Conservation (phyloP, 2,329 filamentous ascomycete species). For the Sclerotinia trifoliorum region DNA sequence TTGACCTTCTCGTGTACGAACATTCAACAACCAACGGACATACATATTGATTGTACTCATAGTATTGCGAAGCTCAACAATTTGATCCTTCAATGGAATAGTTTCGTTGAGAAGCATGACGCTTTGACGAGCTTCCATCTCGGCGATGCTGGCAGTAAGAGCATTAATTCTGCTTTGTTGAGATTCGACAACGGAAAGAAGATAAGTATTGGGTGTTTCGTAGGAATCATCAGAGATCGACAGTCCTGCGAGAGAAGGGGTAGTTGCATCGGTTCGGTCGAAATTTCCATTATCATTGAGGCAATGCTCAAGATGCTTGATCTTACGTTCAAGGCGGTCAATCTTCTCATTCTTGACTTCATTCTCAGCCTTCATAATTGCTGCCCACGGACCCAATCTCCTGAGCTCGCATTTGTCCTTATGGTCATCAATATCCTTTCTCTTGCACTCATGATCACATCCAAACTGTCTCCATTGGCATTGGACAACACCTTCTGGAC, state of each 20-base stretch:
- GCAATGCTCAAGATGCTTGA: slow-evolving; percentile 45
- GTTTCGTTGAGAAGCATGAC: slow-evolving; percentile 62
- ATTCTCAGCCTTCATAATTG: slow-evolving; percentile 48
- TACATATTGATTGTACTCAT: slow-evolving; percentile 41
- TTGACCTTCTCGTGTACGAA: slow-evolving; percentile 38
- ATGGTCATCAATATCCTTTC: slow-evolving; percentile 48
- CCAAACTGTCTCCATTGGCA: slow-evolving; percentile 53
- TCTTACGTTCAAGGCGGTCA: slow-evolving; percentile 44
- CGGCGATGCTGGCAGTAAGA: slow-evolving; percentile 55
- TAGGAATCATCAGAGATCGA: slow-evolving; percentile 25
- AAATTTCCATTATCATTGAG: slow-evolving; percentile 35
- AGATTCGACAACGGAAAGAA: slow-evolving; percentile 49
- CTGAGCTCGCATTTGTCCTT: slow-evolving; percentile 52
- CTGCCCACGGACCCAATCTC: slow-evolving; percentile 50
- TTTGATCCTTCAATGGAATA: slow-evolving; percentile 60
- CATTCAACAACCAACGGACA: slow-evolving; percentile 41
- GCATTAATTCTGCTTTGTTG: slow-evolving; percentile 57
- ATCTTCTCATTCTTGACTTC: slow-evolving; percentile 46
- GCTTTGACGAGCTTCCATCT: slow-evolving; percentile 59
- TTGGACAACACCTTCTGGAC: slow-evolving; percentile 43
- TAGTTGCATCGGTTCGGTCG: slow-evolving; percentile 31
- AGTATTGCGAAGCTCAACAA: slow-evolving; percentile 49
- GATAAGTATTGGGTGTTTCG: slow-evolving; percentile 46
- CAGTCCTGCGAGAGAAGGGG: slow-evolving; percentile 22
- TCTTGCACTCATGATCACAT: slow-evolving; percentile 46